Evolutionary conservation across 257 asterid species (phyloP), one percentile per base, ranked within the genome.

Genomic region (Oldenlandia corymbosa): DNA sequence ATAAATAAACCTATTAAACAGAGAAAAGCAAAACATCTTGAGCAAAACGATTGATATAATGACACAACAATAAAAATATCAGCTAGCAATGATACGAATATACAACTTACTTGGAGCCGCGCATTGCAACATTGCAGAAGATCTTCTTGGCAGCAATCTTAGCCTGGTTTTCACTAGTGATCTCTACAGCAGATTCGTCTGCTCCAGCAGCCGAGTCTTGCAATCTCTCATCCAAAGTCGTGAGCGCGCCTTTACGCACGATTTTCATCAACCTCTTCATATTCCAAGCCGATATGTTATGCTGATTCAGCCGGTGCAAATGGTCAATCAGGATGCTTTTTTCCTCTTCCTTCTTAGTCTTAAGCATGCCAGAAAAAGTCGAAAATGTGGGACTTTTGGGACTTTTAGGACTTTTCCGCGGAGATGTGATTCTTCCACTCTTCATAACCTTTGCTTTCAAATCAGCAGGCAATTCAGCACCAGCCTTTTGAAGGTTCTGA

Each of bases 241-340:
- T 79, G 52, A 91, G 60, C n/a, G 71, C 85, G 12, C 96, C 95
- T 28, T 79, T 75, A 68, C 88, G 78, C 7, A 80, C 96, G 16
- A 83, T 79, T 65, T 80, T 86, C 49, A 76, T 75, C 87, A 91
- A 39, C 82, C 96, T 85, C 79, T 91, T 88, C 98, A 91, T 91
- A 73, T 91, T 88, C 96, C 96, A 86, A 57, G 98, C 98, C 5
- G 98, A 86, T 60, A 91, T 62, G 49, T 91, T 91, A 74, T 81
- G 74, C 81, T 86, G 91, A 73, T 86, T 91, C 78, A 86, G 65
- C 84, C 91, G 75, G 71, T 86, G 95, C 78, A 91, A 62, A 63
- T 84, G 90, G 67, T 85, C 90, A 23, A 91, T 84, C 5, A 80
- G 75, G 37, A 91, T 88, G 5, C 79, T 82, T 51, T 67, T 56